These are phyloP conservation scores for Prunus fruticosa DNA, from an alignment of 306 rosid genomes.

Conservation along the genomic window DNA sequence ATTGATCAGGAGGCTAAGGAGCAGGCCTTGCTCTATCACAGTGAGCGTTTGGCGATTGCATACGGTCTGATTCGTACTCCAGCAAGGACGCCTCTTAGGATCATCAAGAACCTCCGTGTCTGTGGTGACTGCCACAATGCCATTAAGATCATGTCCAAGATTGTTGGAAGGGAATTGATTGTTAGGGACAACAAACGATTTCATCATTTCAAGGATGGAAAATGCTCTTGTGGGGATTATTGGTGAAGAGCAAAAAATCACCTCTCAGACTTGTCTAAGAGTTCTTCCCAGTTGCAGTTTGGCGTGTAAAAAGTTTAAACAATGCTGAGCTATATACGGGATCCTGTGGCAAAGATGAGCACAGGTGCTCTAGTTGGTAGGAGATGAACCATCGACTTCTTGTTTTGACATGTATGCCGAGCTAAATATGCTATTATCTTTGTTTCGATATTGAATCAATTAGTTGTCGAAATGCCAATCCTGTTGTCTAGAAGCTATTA, in stretches of 20 bases:
- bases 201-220: conserved; percentile 89
- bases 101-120: conserved; percentile 79
- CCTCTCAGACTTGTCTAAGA: conserved; percentile 1
- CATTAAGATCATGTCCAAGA: conserved; percentile 87
- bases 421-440: conserved; percentile 23
- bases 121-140: conserved; percentile 93
- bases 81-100: conserved; percentile 73
- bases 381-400: conserved; percentile 29
- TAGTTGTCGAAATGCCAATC: conserved; percentile 11
- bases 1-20: conserved; percentile 95
- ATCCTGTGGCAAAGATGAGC: conserved; percentile 18
- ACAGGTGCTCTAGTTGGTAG: conserved; percentile 11
- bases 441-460: conserved; percentile 27
- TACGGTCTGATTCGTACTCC: conserved; percentile 90
- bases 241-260: conserved; percentile 47
- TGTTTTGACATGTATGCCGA: conserved; percentile 12
- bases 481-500: neutral
- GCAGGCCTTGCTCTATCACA: conserved; percentile 81
- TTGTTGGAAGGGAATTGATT: conserved; percentile 75
- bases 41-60: conserved; percentile 82
- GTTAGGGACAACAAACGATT: conserved; percentile 82
- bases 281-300: conserved; percentile 11
- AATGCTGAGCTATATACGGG: conserved; percentile 12
- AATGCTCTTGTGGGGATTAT: conserved; percentile 93
- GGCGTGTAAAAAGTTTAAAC: conserved; percentile 23